These are phyloP conservation scores for Podaxis sp. DNA, from an alignment of 768 basidiomycete genomes.

Conservation along the genomic window DNA sequence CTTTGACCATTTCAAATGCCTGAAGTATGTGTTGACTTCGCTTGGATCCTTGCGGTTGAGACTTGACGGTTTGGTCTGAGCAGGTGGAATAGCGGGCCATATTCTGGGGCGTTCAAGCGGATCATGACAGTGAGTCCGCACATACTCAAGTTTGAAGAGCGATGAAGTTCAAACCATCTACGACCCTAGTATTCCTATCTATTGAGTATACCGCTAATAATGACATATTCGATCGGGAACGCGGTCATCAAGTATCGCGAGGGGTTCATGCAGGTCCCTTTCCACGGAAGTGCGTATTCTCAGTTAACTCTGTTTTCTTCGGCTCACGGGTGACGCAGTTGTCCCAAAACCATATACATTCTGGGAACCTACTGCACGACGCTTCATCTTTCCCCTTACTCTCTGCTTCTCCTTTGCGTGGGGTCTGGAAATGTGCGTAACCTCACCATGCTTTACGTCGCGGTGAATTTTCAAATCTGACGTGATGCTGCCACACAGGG, in stretches of 20 bases:
- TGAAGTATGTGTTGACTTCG: conserved; percentile 44
- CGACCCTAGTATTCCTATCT: conserved; percentile 69
- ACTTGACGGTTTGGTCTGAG: neutral
- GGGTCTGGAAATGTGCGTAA: conserved; percentile 71
- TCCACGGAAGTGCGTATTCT: conserved; percentile 47
- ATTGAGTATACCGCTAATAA: conserved; percentile 58
- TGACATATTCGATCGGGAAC: conserved; percentile 61
- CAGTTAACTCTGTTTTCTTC: neutral
- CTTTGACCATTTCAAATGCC: conserved; percentile 75
- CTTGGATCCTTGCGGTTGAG: neutral
- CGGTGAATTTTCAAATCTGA: neutral
- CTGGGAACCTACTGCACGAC: conserved; percentile 49
- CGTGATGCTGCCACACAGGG: conserved; percentile 37
- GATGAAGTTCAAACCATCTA: neutral
- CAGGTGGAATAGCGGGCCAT: conserved; percentile 69
- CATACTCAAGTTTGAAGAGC: neutral
- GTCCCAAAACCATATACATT: conserved; percentile 60
- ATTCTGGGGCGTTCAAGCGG: conserved; percentile 79
- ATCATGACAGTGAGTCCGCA: conserved; percentile 71
- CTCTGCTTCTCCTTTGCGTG: conserved; percentile 66
- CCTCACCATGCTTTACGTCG: neutral
- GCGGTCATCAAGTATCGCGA: conserved; percentile 71
- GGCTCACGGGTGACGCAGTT: conserved; percentile 38
- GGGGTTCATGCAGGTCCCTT: conserved; percentile 52
- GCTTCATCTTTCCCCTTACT: conserved; percentile 63